A percentile compares a stretch with the other conserved stretches of the same genome.
Conservation (phyloP, 768 basidiomycete species). For the Leccinellum albellum region DNA sequence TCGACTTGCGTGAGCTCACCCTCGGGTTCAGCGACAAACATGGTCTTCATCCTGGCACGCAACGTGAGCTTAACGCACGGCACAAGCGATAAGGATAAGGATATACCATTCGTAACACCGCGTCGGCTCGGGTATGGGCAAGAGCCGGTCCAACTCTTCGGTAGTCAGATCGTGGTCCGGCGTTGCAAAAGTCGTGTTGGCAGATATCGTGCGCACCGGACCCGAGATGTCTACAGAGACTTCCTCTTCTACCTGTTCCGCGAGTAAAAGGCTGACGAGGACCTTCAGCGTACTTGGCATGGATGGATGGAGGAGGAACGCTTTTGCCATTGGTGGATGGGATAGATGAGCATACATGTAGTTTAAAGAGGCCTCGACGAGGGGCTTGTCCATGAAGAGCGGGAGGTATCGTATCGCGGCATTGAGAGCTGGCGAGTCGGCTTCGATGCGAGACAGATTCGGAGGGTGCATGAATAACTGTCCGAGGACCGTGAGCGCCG, state of each 20-base stretch:
- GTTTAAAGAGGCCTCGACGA: slow-evolving; percentile 70
- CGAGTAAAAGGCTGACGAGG: slow-evolving; percentile 61
- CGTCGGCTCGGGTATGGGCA: slow-evolving; percentile 65
- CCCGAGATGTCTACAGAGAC: slow-evolving; percentile 62
- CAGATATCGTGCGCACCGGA: slow-evolving; percentile 54
- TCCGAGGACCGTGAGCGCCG: slow-evolving; percentile 57
- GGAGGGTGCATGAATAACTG: slow-evolving; percentile 57
- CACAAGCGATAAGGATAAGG: neutral
- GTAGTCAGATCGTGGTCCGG: slow-evolving; percentile 64
- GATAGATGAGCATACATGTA: slow-evolving; percentile 75
- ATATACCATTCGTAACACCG: slow-evolving; percentile 80
- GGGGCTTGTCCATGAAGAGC: slow-evolving; percentile 61
- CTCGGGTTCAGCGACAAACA: slow-evolving; percentile 73
- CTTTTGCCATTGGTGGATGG: slow-evolving; percentile 68
- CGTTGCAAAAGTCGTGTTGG: slow-evolving; percentile 42
- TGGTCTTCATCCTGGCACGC: slow-evolving; percentile 76
- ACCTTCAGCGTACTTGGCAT: slow-evolving; percentile 70
- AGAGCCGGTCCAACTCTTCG: slow-evolving; percentile 61
- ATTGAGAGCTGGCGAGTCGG: slow-evolving; percentile 56
- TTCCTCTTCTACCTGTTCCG: slow-evolving; percentile 69
- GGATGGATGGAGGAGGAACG: slow-evolving; percentile 66
- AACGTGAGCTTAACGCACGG: slow-evolving; percentile 10
- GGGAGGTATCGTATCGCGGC: slow-evolving; percentile 72
- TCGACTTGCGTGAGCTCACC: slow-evolving; percentile 90
- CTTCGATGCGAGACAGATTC: slow-evolving; percentile 51